These are phyloP conservation scores for Hemileccinum impolitum DNA, from an alignment of 768 basidiomycete genomes.

Conservation along the genomic window DNA sequence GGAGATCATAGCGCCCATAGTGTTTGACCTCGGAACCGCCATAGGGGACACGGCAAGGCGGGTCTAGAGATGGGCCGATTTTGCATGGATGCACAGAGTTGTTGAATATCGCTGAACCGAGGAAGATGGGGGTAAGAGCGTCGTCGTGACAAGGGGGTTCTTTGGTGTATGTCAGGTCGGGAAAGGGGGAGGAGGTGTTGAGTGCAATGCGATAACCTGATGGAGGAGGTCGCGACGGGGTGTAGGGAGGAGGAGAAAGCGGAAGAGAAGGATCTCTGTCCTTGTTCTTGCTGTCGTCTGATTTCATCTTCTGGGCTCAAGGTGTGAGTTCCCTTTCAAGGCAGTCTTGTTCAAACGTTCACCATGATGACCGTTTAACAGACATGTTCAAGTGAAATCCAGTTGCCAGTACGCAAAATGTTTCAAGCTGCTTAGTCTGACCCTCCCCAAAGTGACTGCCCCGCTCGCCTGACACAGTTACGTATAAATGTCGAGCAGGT, in stretches of 20 bases:
- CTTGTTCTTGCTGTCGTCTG: constrained; percentile 7
- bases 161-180: constrained; percentile 40
- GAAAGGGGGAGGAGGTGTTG: constrained; percentile 36
- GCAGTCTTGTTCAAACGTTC: background rate
- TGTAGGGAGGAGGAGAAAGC: constrained; percentile 13
- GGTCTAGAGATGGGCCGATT: constrained; percentile 58
- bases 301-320: constrained; percentile 5
- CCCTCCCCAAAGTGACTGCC: too few species aligned
- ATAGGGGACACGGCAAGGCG: constrained; percentile 54
- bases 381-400: too few species aligned
- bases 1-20: constrained; percentile 65
- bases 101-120: constrained; percentile 70
- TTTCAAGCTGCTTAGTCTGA: too few species aligned
- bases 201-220: constrained; percentile 69
- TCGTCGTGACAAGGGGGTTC: constrained; percentile 53
- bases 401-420: too few species aligned
- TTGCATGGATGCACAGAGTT: constrained; percentile 82
- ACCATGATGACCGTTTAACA: background rate
- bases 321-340: background rate
- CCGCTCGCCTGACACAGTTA: too few species aligned
- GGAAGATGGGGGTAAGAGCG: constrained; percentile 61
- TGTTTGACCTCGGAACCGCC: constrained; percentile 61
- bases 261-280: background rate
- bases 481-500: too few species aligned
- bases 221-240: constrained; percentile 38